Conservation (phyloP, 2,329 filamentous ascomycete genomes). For the Coleophoma eucalyptorum region DNA sequence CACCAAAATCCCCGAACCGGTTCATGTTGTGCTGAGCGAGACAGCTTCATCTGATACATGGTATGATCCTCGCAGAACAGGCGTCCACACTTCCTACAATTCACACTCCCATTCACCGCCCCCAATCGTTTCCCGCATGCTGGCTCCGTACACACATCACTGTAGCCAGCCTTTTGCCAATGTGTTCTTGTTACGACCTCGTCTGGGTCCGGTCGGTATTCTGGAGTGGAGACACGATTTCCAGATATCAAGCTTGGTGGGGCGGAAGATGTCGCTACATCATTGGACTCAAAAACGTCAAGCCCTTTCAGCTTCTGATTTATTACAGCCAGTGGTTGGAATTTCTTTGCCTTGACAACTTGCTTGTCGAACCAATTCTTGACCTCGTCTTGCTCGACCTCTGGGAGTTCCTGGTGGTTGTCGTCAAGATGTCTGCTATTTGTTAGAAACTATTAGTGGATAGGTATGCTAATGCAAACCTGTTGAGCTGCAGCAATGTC, state of each 20-base stretch:
- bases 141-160: conserved; percentile 84
- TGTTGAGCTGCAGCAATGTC: conserved; percentile 88
- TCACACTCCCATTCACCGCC: conserved; percentile 76
- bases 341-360: conserved; percentile 71
- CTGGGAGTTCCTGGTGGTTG: conserved; percentile 68
- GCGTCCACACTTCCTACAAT: conserved; percentile 89
- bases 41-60: conserved; percentile 99
- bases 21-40: conserved; percentile 82
- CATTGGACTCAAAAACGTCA: conserved; percentile 73
- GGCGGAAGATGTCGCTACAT: conserved; percentile 38
- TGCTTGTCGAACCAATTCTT: conserved; percentile 77
- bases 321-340: conserved; percentile 68
- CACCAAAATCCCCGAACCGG: conserved; percentile 90
- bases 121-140: conserved; percentile 78
- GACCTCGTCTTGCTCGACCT: conserved; percentile 70
- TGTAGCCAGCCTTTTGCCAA: conserved; percentile 75
- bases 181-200: conserved; percentile 84
- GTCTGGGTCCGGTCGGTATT: conserved; percentile 64
- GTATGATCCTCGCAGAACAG: conserved; percentile 97
- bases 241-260: conserved; percentile 30
- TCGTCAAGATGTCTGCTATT: conserved; percentile 65
- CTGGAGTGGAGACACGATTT: conserved; percentile 27
- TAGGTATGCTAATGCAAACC: conserved; percentile 36
- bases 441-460: conserved; percentile 8
- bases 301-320: conserved; percentile 74